A percentile compares a stretch with the other conserved stretches of the same genome.
Evolutionary conservation across 2,329 filamentous ascomycete species (phyloP).

Genomic region (Pleurostoma richardsiae): DNA sequence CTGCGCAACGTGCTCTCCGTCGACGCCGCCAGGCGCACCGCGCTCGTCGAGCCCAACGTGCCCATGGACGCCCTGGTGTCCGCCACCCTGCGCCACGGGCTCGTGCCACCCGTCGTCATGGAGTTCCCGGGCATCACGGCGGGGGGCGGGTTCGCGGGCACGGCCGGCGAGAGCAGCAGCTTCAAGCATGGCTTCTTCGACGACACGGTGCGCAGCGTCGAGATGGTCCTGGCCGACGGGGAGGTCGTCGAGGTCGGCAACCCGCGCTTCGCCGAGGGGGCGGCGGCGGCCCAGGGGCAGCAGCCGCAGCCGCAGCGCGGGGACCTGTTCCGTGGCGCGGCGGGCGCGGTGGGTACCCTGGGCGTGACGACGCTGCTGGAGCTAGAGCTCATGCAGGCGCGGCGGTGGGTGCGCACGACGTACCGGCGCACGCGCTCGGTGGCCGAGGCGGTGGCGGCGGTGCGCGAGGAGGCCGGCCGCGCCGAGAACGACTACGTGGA

Average conservation of each 20-base stretch:
- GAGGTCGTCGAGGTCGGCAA: conserved; percentile 50
- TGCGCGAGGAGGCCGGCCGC: conserved; percentile 40
- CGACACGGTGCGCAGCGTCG: conserved; percentile 55
- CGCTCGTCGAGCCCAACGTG: conserved; percentile 71
- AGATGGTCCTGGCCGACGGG: conserved; percentile 66
- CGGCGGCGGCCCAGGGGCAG: conserved; percentile 6
- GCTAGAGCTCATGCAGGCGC: conserved; percentile 56
- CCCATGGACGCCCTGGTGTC: conserved; percentile 69
- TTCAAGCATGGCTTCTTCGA: conserved; percentile 72
- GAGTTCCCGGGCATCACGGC: conserved; percentile 73
- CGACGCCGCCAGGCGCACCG: conserved; percentile 47
- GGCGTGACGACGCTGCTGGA: conserved; percentile 65
- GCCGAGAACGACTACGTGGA: conserved; percentile 64
- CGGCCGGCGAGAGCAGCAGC: conserved; percentile 64
- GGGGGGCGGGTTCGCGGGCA: conserved; percentile 67
- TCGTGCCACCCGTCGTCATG: conserved; percentile 69
- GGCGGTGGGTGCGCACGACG: conserved; percentile 55
- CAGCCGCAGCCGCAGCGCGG: conserved; percentile 11
- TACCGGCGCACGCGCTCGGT: conserved; percentile 52
- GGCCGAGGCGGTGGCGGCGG: conserved; percentile 38
- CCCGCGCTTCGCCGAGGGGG: conserved; percentile 3
- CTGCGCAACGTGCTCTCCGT: conserved; percentile 61
- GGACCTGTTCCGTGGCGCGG: conserved; percentile 62
- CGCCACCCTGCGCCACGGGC: conserved; percentile 56
- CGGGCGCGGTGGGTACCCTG: conserved; percentile 63